Percentiles rank a stretch among this genome's conserved stretches.
These are phyloP conservation scores for Sanguinoderma infundibulare DNA, from an alignment of 1,284 basidiomycete genomes.

Conservation along the genomic window DNA sequence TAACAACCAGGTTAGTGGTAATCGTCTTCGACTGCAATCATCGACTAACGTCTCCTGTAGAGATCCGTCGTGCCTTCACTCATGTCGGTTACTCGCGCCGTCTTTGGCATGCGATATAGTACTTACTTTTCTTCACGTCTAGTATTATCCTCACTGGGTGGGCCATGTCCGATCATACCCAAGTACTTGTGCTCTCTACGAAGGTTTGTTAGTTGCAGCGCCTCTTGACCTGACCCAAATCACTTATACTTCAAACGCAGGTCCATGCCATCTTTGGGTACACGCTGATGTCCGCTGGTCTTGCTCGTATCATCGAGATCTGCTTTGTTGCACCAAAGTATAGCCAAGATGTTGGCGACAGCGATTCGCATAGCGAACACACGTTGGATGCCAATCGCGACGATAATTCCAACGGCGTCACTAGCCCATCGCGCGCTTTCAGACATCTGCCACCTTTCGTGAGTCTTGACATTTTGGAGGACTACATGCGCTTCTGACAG, in stretches of 20 bases:
- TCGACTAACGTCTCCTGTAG: slow-evolving; percentile 33
- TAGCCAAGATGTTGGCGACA: slow-evolving; percentile 37
- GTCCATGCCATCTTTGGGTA: slow-evolving; percentile 87
- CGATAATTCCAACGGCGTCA: slow-evolving; percentile 27
- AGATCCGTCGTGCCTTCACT: slow-evolving; percentile 84
- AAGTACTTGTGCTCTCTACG: slow-evolving; percentile 84
- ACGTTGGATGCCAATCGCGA: slow-evolving; percentile 53
- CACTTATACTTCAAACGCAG: slow-evolving; percentile 39
- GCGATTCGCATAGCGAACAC: slow-evolving; percentile 66
- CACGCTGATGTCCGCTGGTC: slow-evolving; percentile 85
- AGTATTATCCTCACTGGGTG: slow-evolving; percentile 92
- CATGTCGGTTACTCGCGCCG: slow-evolving; percentile 57
- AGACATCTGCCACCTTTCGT: slow-evolving; percentile 88
- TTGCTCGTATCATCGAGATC: slow-evolving; percentile 85
- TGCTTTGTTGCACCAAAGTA: slow-evolving; percentile 68
- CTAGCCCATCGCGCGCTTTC: slow-evolving; percentile 63
- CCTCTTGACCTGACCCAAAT: background rate
- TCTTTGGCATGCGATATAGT: slow-evolving; percentile 7
- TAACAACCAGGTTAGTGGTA: slow-evolving; percentile 65
- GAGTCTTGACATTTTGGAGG: slow-evolving; percentile 37
- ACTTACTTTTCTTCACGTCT: slow-evolving; percentile 2
- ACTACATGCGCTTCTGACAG: background rate
- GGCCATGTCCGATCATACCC: slow-evolving; percentile 93
- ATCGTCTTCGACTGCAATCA: background rate
- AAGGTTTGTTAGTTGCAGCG: slow-evolving; percentile 50